Base-by-base conservation (phyloP, 1,139 yeast genomes). In the Hanseniaspora uvarum region DNA sequence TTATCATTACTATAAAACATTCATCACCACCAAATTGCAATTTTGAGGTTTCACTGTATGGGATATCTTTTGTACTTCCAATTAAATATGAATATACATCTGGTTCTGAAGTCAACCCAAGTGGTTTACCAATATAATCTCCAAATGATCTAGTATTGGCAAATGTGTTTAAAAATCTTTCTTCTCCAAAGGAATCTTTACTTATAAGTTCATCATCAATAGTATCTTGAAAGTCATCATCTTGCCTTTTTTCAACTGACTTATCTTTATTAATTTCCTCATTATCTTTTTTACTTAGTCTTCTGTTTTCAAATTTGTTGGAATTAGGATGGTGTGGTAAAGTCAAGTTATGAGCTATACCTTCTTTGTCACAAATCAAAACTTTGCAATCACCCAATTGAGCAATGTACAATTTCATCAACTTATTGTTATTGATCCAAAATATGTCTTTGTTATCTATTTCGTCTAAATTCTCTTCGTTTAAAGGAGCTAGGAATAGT, bases 371-470 rank as follows among this genome's bases (percentile, higher is more conserved):
- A 58, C 88, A 86, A 24, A 92, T 63, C 5, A 92, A 76, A n/a
- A 95, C 89, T 59, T 86, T 76, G 3, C 96, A 86, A 65, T 92
- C 98, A 3, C 98, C 98, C n/a, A 89, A 83, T 65, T 92, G 98
- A 1, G 94, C 92, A 23, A 89, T 78, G 0, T 86, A 76, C 40
- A 92, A 68, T 61, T 80, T 80, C 31, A 87, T 75, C 18, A 85
- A 72, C n/a, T 86, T 82, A 24, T 74, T 72, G 19, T 82, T 77
- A 59, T 82, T 80, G 72, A 92, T 58, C 43, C 92, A 69, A 77
- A 88, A 62, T 76, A 80, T 34, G 38, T 55, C 54, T 7, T 57
- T 24, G 50, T 64, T 63, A 57, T 75, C 72, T 39, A 72, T 76
- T 53, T 63, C 66, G 41, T 60, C 63, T 16, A 57, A 48, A 6